Base-by-base conservation (phyloP, 306 rosid species). In the Prunus kanzakura region DNA sequence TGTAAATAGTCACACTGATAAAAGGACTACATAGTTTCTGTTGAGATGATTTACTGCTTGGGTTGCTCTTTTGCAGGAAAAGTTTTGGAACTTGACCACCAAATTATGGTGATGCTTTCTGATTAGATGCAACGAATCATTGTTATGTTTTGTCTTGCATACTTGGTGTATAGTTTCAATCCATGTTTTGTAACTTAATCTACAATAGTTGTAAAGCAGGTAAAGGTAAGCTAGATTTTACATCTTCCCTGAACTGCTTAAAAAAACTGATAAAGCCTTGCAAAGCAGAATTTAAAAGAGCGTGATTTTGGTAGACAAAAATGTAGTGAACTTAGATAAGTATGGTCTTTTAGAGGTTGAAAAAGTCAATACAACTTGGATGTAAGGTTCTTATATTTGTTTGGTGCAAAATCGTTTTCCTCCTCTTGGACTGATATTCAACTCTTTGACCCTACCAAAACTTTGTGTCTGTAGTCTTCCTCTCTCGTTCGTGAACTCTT, bases 1-100 rank as follows among this genome's bases (percentile, higher is more conserved):
- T 79, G 68, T 86, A 80, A 71, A 77, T 80, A 56, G 75, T 67
- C 38, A 76, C 38, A 78, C 23, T 12, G 65, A 30, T 29, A 23
- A 49, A 54, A 38, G 43, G 35, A 32, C 35, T 14, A 30, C n/a
- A 8, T 75, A 83, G 78, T 57, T 38, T 70, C 45, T 18, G 56
- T 69, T 4, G 32, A 13, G 29, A 19, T 63, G 68, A 22, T 45
- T 30, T 23, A 11, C 4, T 15, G 13, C 22, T 46, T 49, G 60
- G 65, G 65, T 22, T 22, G 80, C 77, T 64, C 72, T 55, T 65
- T 29, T 9, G 51, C 27, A n/a, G 69, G 47, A 74, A 45, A 68
- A 49, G 62, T 67, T 77, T 79, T 71, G 84, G 52, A 18, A 13
- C 75, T 57, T 38, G 16, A 13, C 68, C 25, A 29, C 56, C 25